Conservation (phyloP, 2,329 filamentous ascomycete species). For the Stenocarpella maydis region DNA sequence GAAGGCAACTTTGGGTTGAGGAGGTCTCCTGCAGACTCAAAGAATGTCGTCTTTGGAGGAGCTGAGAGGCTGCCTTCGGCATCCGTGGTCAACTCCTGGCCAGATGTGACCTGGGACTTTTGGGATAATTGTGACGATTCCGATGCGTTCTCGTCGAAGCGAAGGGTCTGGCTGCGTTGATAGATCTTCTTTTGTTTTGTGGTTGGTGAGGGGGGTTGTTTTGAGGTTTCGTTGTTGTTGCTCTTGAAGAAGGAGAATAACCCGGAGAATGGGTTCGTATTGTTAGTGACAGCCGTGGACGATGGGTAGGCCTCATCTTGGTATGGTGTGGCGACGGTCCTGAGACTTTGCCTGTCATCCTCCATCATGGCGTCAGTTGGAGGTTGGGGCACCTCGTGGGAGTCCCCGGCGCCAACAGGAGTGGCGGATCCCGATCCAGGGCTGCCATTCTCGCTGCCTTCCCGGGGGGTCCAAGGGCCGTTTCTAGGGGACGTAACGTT, state of each 20-base stretch:
- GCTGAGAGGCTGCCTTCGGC: slow-evolving; percentile 61
- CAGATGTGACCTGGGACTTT: slow-evolving; percentile 56
- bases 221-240: slow-evolving; percentile 61
- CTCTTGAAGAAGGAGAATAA: slow-evolving; percentile 78
- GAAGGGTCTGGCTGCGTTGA: slow-evolving; percentile 78
- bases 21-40: slow-evolving; percentile 92
- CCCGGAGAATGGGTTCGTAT: slow-evolving; percentile 62
- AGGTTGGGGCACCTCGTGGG: slow-evolving; percentile 75
- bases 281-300: slow-evolving; percentile 47
- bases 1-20: slow-evolving; percentile 89
- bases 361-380: slow-evolving; percentile 70
- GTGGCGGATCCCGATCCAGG: slow-evolving; percentile 44
- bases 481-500: slow-evolving; percentile 60
- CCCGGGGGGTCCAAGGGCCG: slow-evolving; percentile 52
- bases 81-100: slow-evolving; percentile 57
- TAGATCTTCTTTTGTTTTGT: slow-evolving; percentile 74
- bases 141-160: slow-evolving; percentile 49
- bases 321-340: slow-evolving; percentile 51
- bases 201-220: slow-evolving; percentile 57
- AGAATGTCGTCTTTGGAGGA: slow-evolving; percentile 90
- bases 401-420: slow-evolving; percentile 47
- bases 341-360: slow-evolving; percentile 69
- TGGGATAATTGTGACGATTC: slow-evolving; percentile 45
- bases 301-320: slow-evolving; percentile 43
- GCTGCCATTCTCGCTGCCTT: slow-evolving; percentile 39